A percentile compares a stretch with the other conserved stretches of the same genome.
These are phyloP conservation scores for Colletotrichum sp. DNA, from an alignment of 2,329 filamentous ascomycete species.

Conservation along the genomic window DNA sequence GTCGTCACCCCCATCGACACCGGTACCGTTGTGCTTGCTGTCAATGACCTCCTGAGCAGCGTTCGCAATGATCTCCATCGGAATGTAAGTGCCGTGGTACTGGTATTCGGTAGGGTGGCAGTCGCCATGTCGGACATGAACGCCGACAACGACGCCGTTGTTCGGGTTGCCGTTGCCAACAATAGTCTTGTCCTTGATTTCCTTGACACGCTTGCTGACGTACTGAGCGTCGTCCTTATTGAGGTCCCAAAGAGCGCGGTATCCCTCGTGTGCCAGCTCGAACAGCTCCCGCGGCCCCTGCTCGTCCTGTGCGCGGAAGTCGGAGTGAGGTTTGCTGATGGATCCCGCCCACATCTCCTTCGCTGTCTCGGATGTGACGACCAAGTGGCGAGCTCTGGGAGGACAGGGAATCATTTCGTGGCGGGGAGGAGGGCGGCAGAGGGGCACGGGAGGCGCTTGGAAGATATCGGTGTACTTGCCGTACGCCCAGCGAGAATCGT, in stretches of 20 bases:
- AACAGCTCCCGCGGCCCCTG: conserved; percentile 65
- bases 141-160: conserved; percentile 65
- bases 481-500: conserved; percentile 85
- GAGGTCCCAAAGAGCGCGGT: conserved; percentile 76
- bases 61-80: conserved; percentile 70
- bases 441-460: conserved; percentile 65
- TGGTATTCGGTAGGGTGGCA: conserved; percentile 78
- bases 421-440: conserved; percentile 74
- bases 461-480: conserved; percentile 79
- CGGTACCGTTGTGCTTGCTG: conserved; percentile 48
- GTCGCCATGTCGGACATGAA: conserved; percentile 84
- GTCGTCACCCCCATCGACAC: conserved; percentile 36
- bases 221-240: conserved; percentile 70
- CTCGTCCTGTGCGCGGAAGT: conserved; percentile 41
- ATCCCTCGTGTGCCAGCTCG: conserved; percentile 71
- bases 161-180: conserved; percentile 47
- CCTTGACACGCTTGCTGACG: conserved; percentile 61
- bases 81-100: conserved; percentile 80
- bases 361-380: conserved; percentile 74
- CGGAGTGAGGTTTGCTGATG: conserved; percentile 59
- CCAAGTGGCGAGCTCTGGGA: conserved; percentile 74
- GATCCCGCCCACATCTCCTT: conserved; percentile 67
- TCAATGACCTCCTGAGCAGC: conserved; percentile 63
- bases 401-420: conserved; percentile 83
- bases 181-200: conserved; percentile 55